A percentile compares a stretch with the other conserved stretches of the same genome.
Conservation (phyloP, 306 rosid genomes). For the Medicago ruthenica region DNA sequence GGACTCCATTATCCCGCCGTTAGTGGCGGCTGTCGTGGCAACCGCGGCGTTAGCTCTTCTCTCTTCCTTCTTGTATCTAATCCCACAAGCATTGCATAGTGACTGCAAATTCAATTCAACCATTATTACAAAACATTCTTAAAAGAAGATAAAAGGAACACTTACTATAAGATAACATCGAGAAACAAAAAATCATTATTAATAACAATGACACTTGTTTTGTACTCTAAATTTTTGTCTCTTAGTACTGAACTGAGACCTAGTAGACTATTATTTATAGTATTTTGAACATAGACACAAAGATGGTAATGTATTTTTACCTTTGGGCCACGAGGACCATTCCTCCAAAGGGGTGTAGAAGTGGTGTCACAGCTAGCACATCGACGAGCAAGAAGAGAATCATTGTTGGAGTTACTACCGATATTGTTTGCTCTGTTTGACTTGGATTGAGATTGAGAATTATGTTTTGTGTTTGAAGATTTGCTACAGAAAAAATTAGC, state of each 20-base stretch:
- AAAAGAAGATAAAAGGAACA: neutral
- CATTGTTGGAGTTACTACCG: constrained; percentile 34
- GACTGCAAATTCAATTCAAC: constrained; percentile 57
- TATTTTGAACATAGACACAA: neutral
- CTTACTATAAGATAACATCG: too few species aligned
- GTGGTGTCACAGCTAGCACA: constrained; percentile 99
- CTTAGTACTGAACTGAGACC: too few species aligned
- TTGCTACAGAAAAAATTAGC: constrained; percentile 15
- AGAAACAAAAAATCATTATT: too few species aligned
- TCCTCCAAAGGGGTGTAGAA: constrained; percentile 98
- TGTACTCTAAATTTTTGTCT: too few species aligned
- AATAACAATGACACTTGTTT: too few species aligned
- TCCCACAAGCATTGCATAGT: constrained; percentile 98
- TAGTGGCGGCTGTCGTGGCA: constrained; percentile 40
- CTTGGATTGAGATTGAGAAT: constrained; percentile 35
- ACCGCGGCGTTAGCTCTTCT: constrained; percentile 74
- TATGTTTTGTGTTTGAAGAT: neutral
- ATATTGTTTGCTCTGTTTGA: constrained; percentile 26
- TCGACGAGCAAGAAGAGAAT: constrained; percentile 89
- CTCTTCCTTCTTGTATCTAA: constrained; percentile 93
- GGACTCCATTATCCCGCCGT: constrained; percentile 47
- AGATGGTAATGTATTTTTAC: constrained; percentile 41
- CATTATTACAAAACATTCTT: neutral
- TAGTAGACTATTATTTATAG: too few species aligned
- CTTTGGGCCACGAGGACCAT: constrained; percentile 98